Percentiles rank a stretch among this genome's conserved stretches.
Evolutionary conservation across 2,329 filamentous ascomycete species (phyloP).

Genomic region (Macrophomina tecta): DNA sequence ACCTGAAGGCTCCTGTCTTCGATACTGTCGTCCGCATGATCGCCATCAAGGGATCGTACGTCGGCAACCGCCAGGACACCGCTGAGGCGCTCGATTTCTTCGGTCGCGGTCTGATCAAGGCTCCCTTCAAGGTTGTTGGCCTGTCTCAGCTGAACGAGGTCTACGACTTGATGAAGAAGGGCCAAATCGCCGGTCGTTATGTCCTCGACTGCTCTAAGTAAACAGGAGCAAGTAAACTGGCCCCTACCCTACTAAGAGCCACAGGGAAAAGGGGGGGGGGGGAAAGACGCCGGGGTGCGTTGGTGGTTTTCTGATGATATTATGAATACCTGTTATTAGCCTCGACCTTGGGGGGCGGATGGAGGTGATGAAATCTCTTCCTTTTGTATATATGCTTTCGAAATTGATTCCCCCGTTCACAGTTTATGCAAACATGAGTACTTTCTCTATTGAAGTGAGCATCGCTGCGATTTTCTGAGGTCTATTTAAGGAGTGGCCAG

Average conservation of each 20-base stretch:
- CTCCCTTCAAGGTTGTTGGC: slow-evolving; percentile 84
- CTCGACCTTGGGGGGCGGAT: neutral
- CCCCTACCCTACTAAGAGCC: neutral
- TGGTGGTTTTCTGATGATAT: slow-evolving; percentile 12
- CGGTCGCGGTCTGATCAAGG: slow-evolving; percentile 80
- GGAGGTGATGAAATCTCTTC: neutral
- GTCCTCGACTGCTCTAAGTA: slow-evolving; percentile 70
- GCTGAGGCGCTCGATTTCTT: slow-evolving; percentile 92
- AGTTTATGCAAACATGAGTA: neutral
- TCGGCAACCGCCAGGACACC: slow-evolving; percentile 88
- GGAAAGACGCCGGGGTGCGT: neutral
- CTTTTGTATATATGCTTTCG: slow-evolving; percentile 17
- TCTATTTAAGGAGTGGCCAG: slow-evolving; percentile 2
- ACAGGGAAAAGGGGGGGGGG: neutral
- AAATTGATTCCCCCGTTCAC: slow-evolving; percentile 21
- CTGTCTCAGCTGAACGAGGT: slow-evolving; percentile 79
- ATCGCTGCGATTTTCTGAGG: neutral
- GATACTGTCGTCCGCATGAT: slow-evolving; percentile 90
- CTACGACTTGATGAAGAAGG: slow-evolving; percentile 72
- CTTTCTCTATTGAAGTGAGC: neutral
- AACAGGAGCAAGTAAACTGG: neutral
- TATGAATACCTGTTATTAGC: slow-evolving; percentile 9
- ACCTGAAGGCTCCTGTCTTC: slow-evolving; percentile 84
- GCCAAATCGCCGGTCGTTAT: slow-evolving; percentile 77
- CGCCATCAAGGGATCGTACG: slow-evolving; percentile 89